Conservation (phyloP, 2,329 filamentous ascomycete genomes). For the Epichloe amarillans region DNA sequence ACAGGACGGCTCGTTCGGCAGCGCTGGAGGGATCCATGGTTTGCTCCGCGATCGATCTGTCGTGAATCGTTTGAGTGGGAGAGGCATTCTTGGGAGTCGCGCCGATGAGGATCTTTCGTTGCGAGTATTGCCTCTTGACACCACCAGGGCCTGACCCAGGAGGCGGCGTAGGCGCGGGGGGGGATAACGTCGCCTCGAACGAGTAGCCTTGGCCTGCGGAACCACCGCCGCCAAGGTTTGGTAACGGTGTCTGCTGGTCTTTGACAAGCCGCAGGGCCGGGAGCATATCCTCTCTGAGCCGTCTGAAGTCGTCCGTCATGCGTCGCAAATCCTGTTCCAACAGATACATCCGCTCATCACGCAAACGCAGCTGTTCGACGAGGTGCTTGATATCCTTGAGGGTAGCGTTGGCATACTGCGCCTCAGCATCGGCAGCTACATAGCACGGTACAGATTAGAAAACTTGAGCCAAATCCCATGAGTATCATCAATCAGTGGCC, state of each 20-base stretch:
- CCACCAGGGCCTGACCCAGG: slow-evolving; percentile 34
- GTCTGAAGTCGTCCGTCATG: slow-evolving; percentile 77
- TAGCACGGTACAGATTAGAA: slow-evolving; percentile 11
- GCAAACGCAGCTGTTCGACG: slow-evolving; percentile 75
- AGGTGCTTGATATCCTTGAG: slow-evolving; percentile 87
- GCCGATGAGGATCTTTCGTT: slow-evolving; percentile 60
- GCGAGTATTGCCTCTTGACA: slow-evolving; percentile 60
- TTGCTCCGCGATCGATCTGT: slow-evolving; percentile 49
- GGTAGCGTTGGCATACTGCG: slow-evolving; percentile 73
- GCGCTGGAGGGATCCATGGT: slow-evolving; percentile 56
- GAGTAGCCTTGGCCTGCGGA: slow-evolving; percentile 25
- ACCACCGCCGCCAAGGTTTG: slow-evolving; percentile 28
- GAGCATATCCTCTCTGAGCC: slow-evolving; percentile 85
- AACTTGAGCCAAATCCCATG: neutral
- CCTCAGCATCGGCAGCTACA: slow-evolving; percentile 76
- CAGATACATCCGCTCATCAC: slow-evolving; percentile 78
- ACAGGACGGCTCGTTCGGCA: slow-evolving; percentile 51
- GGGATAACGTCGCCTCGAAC: slow-evolving; percentile 39
- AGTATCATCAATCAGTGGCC: no score
- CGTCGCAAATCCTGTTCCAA: slow-evolving; percentile 74
- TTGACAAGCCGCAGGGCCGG: slow-evolving; percentile 84
- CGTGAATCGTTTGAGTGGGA: slow-evolving; percentile 59
- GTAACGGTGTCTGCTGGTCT: slow-evolving; percentile 79
- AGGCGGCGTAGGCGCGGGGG: slow-evolving; percentile 41
- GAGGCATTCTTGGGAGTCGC: slow-evolving; percentile 63